These are phyloP conservation scores for Pleomassaria siparia DNA, from an alignment of 2,329 filamentous ascomycete genomes.

Conservation along the genomic window DNA sequence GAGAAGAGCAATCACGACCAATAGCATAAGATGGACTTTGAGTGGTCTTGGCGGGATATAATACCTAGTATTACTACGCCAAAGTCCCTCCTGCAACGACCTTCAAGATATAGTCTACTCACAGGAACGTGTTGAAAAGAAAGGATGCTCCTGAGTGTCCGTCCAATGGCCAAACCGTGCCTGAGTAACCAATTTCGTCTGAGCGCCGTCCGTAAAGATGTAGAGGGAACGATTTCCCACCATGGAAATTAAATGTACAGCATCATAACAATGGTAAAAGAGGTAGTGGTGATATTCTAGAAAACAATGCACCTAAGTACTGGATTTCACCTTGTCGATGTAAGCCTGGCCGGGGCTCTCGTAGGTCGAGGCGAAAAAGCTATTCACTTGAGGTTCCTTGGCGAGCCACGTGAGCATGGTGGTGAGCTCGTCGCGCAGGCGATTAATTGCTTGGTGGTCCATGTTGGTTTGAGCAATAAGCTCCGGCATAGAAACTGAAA, in stretches of 20 bases:
- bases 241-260: background rate
- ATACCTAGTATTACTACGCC: background rate
- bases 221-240: background rate
- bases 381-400: constrained; percentile 63
- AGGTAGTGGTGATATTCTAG: background rate
- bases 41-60: background rate
- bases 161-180: background rate
- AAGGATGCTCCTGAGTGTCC: background rate
- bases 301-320: constrained; percentile 17
- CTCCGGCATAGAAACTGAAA: constrained; percentile 81
- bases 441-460: constrained; percentile 86
- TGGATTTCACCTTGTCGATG: constrained; percentile 63
- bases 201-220: background rate
- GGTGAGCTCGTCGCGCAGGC: constrained; percentile 83
- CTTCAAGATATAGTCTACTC: background rate
- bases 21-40: background rate
- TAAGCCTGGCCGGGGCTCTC: constrained; percentile 73
- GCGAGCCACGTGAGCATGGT: constrained; percentile 86
- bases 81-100: background rate
- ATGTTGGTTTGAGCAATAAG: constrained; percentile 97
- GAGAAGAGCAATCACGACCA: background rate
- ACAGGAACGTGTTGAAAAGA: background rate
- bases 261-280: background rate
- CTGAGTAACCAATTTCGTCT: background rate
- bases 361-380: constrained; percentile 78